phyloP scores from a whole-genome alignment of 495 filamentous ascomycete species.

The Neurospora tetrasperma region DNA sequence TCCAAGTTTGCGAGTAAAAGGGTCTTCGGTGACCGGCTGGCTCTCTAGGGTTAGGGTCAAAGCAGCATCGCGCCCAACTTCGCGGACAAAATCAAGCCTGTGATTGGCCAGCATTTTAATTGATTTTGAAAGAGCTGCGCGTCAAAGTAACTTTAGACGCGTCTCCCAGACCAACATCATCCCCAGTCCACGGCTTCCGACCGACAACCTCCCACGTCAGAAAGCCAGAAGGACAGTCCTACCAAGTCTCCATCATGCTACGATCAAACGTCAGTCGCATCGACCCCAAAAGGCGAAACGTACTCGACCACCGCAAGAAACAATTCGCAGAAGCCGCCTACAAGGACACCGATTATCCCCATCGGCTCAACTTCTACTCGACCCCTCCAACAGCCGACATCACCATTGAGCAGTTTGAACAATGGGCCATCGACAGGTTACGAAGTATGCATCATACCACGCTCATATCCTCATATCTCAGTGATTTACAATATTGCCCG shows the following conservation, averaged over 20 bases:
- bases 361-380: constrained; percentile 87
- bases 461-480: no score
- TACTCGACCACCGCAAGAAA: constrained; percentile 68
- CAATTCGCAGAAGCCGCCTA: constrained; percentile 70
- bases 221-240: neutral
- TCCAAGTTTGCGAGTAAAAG: no score
- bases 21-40: no score
- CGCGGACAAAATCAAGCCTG: neutral
- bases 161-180: neutral
- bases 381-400: constrained; percentile 86
- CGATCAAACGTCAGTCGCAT: constrained; percentile 62
- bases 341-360: constrained; percentile 64
- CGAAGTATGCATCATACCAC: constrained; percentile 32
- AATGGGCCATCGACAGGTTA: constrained; percentile 96
- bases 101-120: neutral
- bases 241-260: constrained; percentile 48
- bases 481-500: no score
- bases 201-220: neutral
- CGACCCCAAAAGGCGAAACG: constrained; percentile 67
- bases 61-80: neutral
- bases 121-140: neutral
- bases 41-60: neutral
- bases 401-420: constrained; percentile 94
- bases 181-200: neutral
- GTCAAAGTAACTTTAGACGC: neutral